Evolutionary conservation across 257 asterid species (phyloP), one percentile per base, ranked within the genome.

Genomic region (Thymus mandschuricus): DNA sequence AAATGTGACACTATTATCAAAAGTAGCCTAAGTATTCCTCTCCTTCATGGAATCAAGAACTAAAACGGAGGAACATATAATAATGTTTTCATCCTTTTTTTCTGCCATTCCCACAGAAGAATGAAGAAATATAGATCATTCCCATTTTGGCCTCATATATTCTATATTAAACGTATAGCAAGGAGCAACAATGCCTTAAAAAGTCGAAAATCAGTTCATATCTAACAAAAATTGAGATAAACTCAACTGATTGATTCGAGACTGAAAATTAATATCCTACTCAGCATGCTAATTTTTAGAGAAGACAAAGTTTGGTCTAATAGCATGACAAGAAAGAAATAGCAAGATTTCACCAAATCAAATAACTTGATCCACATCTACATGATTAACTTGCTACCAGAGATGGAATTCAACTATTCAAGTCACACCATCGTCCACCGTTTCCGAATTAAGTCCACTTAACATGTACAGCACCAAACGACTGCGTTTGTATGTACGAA

Each of bases 401-500:
- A 41, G 58, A 75, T 52, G 30, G 50, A 52, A 69, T 28, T 63
- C 21, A 21, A 21, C 21, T 21, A 21, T 21, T 21, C 50, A 70
- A 46, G 58, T 8, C 51, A 56, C 15, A 40, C 10, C 10, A 60
- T 44, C 33, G 15, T 27, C 60, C 21, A 41, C 21, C 31, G 44
- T n/a, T 72, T 15, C 10, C 5, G 7, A 41, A 64, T 28, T 8
- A 92, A 70, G 97, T 88, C 97, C 97, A 92, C 81, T 92, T 92
- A 70, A 85, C 86, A 83, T 92, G 98, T 30, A 90, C 96, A 77
- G 96, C 92, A 64, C 71, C 80, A 49, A 79, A 77, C 34, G 98
- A 92, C 81, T 90, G 96, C 30, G 82, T 81, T 70, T 90, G 98
- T 48, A 92, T 76, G 75, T 90, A 90, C 66, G 97, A 92, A 79